Conservation (phyloP, 306 rosid species). For the Prunus campanulata region DNA sequence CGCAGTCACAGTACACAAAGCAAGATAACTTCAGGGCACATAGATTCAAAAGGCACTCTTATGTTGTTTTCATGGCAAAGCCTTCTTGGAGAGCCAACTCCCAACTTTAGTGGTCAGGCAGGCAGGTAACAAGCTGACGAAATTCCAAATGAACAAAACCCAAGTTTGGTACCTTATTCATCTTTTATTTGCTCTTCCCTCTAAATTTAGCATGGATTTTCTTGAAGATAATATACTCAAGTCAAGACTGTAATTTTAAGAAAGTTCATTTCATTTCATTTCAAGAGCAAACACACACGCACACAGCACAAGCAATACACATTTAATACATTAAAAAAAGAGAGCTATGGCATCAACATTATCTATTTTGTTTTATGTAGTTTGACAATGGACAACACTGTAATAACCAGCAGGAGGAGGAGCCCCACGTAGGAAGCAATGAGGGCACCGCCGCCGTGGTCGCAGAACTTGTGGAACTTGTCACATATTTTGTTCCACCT, state of each 20-base stretch:
- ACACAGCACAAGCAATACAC: background rate
- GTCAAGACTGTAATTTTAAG: background rate
- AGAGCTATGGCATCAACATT: background rate
- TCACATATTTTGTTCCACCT: slow-evolving; percentile 90
- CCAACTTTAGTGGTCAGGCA: too few relatives aligned
- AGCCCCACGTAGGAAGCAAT: slow-evolving; percentile 66
- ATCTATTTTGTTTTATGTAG: slow-evolving; percentile 23
- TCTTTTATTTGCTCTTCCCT: too few relatives aligned
- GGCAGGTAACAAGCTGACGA: too few relatives aligned
- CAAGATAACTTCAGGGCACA: background rate
- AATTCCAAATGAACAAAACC: too few relatives aligned
- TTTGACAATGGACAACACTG: slow-evolving; percentile 60
- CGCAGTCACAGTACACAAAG: too few relatives aligned
- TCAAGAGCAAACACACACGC: background rate
- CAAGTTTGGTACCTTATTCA: too few relatives aligned
- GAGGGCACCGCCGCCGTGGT: slow-evolving; percentile 64
- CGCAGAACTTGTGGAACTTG: slow-evolving; percentile 58
- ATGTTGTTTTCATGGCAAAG: too few relatives aligned
- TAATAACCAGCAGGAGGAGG: slow-evolving; percentile 51
- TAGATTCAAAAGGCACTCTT: background rate
- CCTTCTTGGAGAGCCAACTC: too few relatives aligned
- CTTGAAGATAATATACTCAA: too few relatives aligned
- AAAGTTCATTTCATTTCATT: background rate
- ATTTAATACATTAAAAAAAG: background rate
- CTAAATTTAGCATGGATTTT: too few relatives aligned